Evolutionary conservation across 2,329 filamentous ascomycete genomes (phyloP), one percentile per base, ranked within the genome.

Genomic region (Aspergillus thermomutatus): DNA sequence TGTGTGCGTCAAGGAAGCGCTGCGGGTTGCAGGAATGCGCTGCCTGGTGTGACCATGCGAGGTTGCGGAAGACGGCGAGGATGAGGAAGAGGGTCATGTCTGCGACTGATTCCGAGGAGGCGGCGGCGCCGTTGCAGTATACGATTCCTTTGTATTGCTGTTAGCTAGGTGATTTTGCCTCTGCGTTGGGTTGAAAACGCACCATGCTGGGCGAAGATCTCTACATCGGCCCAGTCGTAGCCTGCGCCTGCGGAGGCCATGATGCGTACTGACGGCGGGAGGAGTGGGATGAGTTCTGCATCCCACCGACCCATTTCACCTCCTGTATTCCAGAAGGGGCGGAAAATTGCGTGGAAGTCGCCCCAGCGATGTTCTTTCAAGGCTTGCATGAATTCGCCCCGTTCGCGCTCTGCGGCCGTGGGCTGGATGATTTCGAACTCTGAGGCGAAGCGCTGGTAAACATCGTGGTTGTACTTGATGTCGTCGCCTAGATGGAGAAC

Each of bases 91-190:
- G 78, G 19, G 87, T 84, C 59, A 89, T 84, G 70, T 91, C 89
- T 51, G 88, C 87, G 1, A 91, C 88, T 4, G 87, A 84, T 66
- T 91, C 88, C 6, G 86, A 86, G 37, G 87, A 87, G 0, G 88
- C 87, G 1, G 85, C 80, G 1, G 87, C 87, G 2, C 85, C 82
- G 73, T 91, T 91, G 78, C 88, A 91, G 74, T 91, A 91, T 17
- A 62, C 46, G 3, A 70, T 64, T 10, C 68, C 69, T 71, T 14
- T 19, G 31, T 17, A 7, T 55, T 27, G 48, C 6, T 17, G 7
- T 50, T 23, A 27, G 8, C 25, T 62, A 23, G 41, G 31, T n/a
- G 14, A 4, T 5, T 37, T 6, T 7, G 14, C 31, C 14, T 37
- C 14, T n/a, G 31, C 17, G 31, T 6, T 45, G 41, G 19, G 19